Conservation (phyloP, 306 rosid genomes). For the Crataegus laevigata region DNA sequence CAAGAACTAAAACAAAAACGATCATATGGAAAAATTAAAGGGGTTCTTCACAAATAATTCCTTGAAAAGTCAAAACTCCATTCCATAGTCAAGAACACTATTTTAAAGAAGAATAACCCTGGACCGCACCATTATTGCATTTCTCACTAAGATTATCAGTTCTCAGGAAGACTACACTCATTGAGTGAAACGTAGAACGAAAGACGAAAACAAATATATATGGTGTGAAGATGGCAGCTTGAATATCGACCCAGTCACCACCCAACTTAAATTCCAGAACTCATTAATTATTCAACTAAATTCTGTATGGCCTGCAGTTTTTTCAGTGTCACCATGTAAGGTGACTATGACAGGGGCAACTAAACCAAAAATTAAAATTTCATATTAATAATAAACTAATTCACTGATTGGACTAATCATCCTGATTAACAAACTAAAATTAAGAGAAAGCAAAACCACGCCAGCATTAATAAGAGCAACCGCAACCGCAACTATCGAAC, state of each 20-base stretch:
- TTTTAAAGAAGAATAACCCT: too few relatives aligned
- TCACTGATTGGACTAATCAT: background rate
- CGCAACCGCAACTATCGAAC: background rate
- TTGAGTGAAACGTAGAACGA: too few relatives aligned
- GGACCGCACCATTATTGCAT: too few relatives aligned
- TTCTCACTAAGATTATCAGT: too few relatives aligned
- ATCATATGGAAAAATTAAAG: too few relatives aligned
- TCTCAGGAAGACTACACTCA: too few relatives aligned
- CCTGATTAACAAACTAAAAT: background rate
- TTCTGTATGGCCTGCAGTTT: background rate
- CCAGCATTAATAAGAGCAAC: background rate
- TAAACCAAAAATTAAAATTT: background rate
- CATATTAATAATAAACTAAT: background rate
- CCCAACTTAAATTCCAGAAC: background rate
- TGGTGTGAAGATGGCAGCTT: background rate
- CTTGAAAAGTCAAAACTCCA: background rate
- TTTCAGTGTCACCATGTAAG: background rate
- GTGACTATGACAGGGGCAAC: too few relatives aligned
- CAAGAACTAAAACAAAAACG: background rate
- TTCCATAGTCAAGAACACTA: too few relatives aligned
- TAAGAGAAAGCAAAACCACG: background rate
- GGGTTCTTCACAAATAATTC: too few relatives aligned
- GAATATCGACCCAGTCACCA: background rate
- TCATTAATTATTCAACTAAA: background rate
- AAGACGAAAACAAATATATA: background rate